Conservation (phyloP, 495 filamentous ascomycete genomes). For the Aspergillus kassunensis region DNA sequence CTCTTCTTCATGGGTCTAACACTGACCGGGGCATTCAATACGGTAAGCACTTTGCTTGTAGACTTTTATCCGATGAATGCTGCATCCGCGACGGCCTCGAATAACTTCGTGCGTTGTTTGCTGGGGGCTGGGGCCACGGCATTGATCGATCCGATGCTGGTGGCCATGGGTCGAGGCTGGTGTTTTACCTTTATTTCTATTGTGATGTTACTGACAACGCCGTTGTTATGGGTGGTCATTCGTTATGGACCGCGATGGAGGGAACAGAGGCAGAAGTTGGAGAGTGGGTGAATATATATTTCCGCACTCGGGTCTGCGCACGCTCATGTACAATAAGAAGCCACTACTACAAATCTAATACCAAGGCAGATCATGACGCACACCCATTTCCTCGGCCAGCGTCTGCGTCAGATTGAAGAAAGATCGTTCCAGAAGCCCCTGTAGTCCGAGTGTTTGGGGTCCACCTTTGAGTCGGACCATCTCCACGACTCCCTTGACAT, state of each 20-base stretch:
- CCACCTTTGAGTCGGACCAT: no score
- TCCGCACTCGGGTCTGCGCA: no score
- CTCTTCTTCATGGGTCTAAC: conserved; percentile 56
- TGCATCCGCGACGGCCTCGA: conserved; percentile 64
- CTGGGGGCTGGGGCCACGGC: conserved; percentile 65
- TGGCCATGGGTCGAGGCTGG: conserved; percentile 63
- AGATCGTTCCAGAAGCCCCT: no score
- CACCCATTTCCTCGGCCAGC: no score
- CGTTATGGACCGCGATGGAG: conserved; percentile 46
- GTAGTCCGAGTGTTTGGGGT: no score
- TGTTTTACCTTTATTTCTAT: conserved; percentile 62
- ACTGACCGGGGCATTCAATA: conserved; percentile 54
- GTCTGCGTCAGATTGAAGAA: no score
- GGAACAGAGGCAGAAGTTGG: conserved; percentile 28
- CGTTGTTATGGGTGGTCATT: conserved; percentile 47
- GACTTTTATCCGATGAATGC: conserved; percentile 62
- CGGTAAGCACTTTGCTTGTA: conserved; percentile 57
- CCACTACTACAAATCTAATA: no score
- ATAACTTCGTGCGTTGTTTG: conserved; percentile 65
- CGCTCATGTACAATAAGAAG: no score
- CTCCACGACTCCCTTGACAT: no score
- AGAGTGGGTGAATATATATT: no score
- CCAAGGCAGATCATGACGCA: no score
- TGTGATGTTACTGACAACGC: conserved; percentile 50
- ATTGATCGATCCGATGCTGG: conserved; percentile 61